Conservation (phyloP, 2,329 filamentous ascomycete genomes). For the Phaeosphaeriaceae sp. region DNA sequence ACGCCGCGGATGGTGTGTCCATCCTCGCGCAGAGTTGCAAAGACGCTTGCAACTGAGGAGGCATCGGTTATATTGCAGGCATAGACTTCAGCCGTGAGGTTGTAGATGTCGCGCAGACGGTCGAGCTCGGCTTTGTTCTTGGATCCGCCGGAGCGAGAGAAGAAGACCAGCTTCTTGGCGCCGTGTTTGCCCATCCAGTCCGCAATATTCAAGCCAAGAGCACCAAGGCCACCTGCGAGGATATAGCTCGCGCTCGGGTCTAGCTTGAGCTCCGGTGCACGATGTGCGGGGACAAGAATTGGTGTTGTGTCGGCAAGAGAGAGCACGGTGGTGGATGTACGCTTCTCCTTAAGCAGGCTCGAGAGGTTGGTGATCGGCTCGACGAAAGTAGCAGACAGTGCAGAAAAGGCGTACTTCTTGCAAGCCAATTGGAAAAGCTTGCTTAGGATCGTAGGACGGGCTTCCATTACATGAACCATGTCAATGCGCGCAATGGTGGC, state of each 20-base stretch:
- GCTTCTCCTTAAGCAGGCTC: too few relatives aligned
- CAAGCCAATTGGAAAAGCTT: too few relatives aligned
- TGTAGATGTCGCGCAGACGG: not conserved
- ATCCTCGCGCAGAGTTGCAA: not conserved
- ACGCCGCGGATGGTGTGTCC: not conserved
- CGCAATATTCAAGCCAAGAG: not conserved
- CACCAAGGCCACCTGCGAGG: not conserved
- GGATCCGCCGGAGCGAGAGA: not conserved
- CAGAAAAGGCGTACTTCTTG: too few relatives aligned
- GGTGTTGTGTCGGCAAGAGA: too few relatives aligned
- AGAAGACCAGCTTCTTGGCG: not conserved
- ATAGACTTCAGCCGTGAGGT: not conserved
- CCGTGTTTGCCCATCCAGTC: not conserved
- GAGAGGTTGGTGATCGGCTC: too few relatives aligned
- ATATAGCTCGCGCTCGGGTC: not conserved
- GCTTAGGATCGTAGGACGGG: too few relatives aligned
- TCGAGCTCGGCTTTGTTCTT: not conserved
- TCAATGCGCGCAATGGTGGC: not conserved
- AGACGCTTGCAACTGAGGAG: not conserved
- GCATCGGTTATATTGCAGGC: not conserved
- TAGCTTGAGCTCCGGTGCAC: not conserved
- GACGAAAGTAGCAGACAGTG: too few relatives aligned
- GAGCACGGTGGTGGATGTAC: too few relatives aligned
- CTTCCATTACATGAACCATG: too few relatives aligned
- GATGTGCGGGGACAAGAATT: too few relatives aligned